Evolutionary conservation across 2,329 filamentous ascomycete genomes (phyloP), one percentile per base, ranked within the genome.

Genomic region (Aspergillus fijiensis): DNA sequence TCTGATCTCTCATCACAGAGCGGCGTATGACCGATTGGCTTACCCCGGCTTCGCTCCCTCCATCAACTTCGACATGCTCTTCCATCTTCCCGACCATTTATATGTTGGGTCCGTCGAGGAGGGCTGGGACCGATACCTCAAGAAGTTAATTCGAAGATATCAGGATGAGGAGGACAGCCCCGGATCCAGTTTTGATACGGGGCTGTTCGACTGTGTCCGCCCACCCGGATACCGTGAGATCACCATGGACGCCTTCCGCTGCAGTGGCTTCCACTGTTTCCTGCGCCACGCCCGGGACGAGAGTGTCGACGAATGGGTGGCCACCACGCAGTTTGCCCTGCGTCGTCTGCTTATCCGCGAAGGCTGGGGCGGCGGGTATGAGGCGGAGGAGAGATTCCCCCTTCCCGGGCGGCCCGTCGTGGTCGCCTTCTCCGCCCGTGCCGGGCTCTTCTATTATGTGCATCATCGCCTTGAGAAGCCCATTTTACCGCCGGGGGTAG

Each of bases 391-490:
- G 23, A 27, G 29, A 9, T 5, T 31, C 50, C 29, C 4, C 4
- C 21, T 56, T 7, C 42, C 29, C 23, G 64, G 61, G 23, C 50
- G 35, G 23, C 61, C 63, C 1, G 51, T 61, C 1, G 47, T 67
- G 21, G 50, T 67, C 33, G 64, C 57, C 6, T 67, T 67, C 42
- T 31, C 49, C 1, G 57, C 59, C 11, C 61, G 42, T 2, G 27
- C 59, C 49, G 64, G 59, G 23, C 27, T 67, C 7, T 67, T 64
- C 27, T 68, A 64, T 35, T 68, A 65, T 21, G 57, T 62, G 25
- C 48, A 61, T 27, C 48, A 54, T 21, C 19, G 51, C 12, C 35
- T 21, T 3, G 48, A 42, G 2, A 29, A 50, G 6, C 56, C 59
- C n/a, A 11, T 29, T 1, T 6, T 50, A n/a, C 27, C 48, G 7